Conservation (phyloP, 768 basidiomycete species). For the Crassisporium funariophilum region DNA sequence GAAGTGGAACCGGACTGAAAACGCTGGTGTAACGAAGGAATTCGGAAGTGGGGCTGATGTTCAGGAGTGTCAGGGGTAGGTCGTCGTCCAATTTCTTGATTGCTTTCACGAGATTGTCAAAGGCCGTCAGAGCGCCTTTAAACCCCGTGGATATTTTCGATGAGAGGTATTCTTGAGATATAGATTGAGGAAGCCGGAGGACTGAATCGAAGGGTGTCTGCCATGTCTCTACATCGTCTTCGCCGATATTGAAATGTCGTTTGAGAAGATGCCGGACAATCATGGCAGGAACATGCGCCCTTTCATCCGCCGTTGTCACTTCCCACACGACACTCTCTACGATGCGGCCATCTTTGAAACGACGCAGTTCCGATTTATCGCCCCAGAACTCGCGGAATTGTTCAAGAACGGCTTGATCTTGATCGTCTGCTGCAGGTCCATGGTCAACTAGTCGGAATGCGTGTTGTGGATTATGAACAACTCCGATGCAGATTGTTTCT, state of each 20-base stretch:
- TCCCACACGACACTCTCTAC: slow-evolving; percentile 97
- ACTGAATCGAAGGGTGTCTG: slow-evolving; percentile 59
- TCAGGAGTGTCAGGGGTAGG: slow-evolving; percentile 77
- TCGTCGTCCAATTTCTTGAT: slow-evolving; percentile 75
- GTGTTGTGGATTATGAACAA: slow-evolving; percentile 70
- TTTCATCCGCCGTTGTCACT: slow-evolving; percentile 76
- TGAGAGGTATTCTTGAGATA: slow-evolving; percentile 47
- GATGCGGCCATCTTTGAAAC: slow-evolving; percentile 96
- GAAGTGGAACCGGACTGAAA: slow-evolving; percentile 78
- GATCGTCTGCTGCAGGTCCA: slow-evolving; percentile 76
- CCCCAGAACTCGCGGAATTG: slow-evolving; percentile 91
- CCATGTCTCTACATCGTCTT: slow-evolving; percentile 55
- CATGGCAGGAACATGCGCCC: slow-evolving; percentile 71
- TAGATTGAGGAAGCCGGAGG: slow-evolving; percentile 57
- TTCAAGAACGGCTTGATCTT: slow-evolving; percentile 48
- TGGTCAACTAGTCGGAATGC: slow-evolving; percentile 91
- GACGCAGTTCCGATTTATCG: slow-evolving; percentile 83
- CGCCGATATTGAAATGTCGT: slow-evolving; percentile 71
- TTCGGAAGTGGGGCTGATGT: slow-evolving; percentile 73
- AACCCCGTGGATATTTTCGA: slow-evolving; percentile 54
- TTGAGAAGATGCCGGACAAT: slow-evolving; percentile 76
- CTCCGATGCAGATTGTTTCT: slow-evolving; percentile 64
- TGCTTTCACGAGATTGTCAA: slow-evolving; percentile 72
- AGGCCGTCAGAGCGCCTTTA: slow-evolving; percentile 76
- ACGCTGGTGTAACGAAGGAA: slow-evolving; percentile 81